Base-by-base conservation (phyloP, 768 basidiomycete species). In the Termitomyces bulborhizus region DNA sequence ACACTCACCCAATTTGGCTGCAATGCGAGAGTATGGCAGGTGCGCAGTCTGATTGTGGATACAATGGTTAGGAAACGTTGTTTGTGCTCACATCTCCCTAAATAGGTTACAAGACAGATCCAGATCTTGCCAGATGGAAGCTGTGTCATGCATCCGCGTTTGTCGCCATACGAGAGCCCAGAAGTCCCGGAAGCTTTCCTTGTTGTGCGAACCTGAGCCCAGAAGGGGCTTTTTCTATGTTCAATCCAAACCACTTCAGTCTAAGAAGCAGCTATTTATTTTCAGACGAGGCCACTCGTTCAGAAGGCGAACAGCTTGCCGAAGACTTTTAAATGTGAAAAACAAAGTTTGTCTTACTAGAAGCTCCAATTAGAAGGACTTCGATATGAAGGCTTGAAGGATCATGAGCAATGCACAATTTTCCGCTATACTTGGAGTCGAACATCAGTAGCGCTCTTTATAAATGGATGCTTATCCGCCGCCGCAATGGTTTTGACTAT, bases 131-230 rank as follows among this genome's bases (percentile, higher is more conserved):
- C 73, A 27, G 65, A 73, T 34, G 80, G 80, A 1, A 66, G 65
- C 47, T 68, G 76, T 39, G 62, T 61, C 13, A 64, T 68, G 21
- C 68, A 70, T 51, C 73, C 72, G 8, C 68, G 55, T 1, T 68
- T 88, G 7, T 71, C 67, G 1, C 73, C 76, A 0, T 88, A 85
- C 58, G 85, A 88, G 60, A 79, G 72, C 55, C 81, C 81, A 7
- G 85, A 83, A 56, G 70, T 90, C 18, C 88, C 88, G 18, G 88
- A 90, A 59, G 80, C 80, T 49, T 89, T 90, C 60, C 75, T 86
- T 46, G 86, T 89, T 34, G 76, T 87, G 15, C 73, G 82, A 46
- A 79, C 76, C 2, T 85, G 60, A 71, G 21, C 34, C 6, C 21
- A 8, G 18, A 21, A 34, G 15, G 46, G 13, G 21, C 2, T 3